Evolutionary conservation across 2,329 filamentous ascomycete species (phyloP), one percentile per base, ranked within the genome.

Genomic region (Colletotrichum sublineola): DNA sequence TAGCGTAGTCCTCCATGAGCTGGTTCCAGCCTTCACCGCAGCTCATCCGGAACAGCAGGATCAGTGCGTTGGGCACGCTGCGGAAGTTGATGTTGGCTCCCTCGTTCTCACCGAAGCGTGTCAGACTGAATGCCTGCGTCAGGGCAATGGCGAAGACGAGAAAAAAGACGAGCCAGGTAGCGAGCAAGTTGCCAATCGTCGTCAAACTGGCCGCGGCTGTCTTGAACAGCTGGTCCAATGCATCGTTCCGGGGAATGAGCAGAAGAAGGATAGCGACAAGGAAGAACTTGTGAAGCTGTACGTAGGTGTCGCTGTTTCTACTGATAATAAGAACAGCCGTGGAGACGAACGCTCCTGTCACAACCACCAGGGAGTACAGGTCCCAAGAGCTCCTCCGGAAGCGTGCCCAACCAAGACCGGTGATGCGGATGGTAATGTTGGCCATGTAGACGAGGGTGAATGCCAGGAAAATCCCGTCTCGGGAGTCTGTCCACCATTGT

Each of bases 141-240:
- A 98, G 87, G 5, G 96, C 97, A 77, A 99, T 99, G 58, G 96
- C 96, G 79, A 95, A 99, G 31, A 98, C 95, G 56, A 99, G 85
- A 84, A 98, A 99, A 73, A 99, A 90, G 2, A 99, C 95, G 74
- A 98, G 93, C 96, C 96, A 99, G 0, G 97, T 99, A 1, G 96
- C 96, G 50, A 99, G 85, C 55, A 99, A 86, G 79, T 98, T 99
- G 70, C 93, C 90, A 76, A 99, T 99, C 24, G 94, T 91, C 2
- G 94, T 92, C 76, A 99, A 84, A 90, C 94, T 97, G 65, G 96
- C 96, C 14, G 96, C 96, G 0, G 96, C 97, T 1, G 97, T 99
- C 82, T 99, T 99, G 90, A 99, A 99, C 0, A 99, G 90, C 80
- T 99, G 96, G 80, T 99, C 97, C 31, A 99, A 88, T 62, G 97